Evolutionary conservation across 176 grass and related monocot species (phyloP).

Genomic region (Aegilops speltoides): DNA sequence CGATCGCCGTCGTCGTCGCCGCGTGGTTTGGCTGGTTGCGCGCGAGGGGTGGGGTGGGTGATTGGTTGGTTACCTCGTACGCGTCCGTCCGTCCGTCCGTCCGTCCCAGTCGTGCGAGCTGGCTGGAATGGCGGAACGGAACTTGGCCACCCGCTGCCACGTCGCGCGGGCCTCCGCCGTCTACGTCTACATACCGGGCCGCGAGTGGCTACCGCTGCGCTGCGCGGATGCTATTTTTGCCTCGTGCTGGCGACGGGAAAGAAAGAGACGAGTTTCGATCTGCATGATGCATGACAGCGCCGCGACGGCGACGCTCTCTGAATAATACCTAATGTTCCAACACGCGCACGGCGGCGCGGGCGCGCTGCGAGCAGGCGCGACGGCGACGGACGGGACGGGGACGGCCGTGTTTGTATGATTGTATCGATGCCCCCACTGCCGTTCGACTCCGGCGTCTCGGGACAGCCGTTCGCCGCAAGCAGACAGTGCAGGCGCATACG

Average conservation of each 20-base stretch:
- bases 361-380: background rate
- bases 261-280: background rate
- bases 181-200: background rate
- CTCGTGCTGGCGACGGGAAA: background rate
- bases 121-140: conserved; percentile 20
- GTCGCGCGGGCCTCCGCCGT: background rate
- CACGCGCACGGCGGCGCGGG: too few relatives aligned
- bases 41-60: too few relatives aligned
- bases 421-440: background rate
- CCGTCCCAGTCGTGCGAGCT: background rate
- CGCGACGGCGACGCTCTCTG: too few relatives aligned
- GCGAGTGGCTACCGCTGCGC: too few relatives aligned
- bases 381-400: background rate
- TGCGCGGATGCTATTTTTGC: background rate
- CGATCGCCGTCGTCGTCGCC: background rate
- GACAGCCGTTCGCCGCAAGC: background rate
- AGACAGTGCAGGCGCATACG: background rate
- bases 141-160: background rate
- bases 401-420: background rate
- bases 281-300: too few relatives aligned
- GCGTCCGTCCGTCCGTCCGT: too few relatives aligned
- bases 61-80: background rate
- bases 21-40: background rate
- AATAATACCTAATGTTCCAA: too few relatives aligned
- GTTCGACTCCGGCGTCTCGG: background rate